Evolutionary conservation across 192 early-diverging fungal species (phyloP), one percentile per base, ranked within the genome.

Genomic region (Phlyctochytrium planicorne): DNA sequence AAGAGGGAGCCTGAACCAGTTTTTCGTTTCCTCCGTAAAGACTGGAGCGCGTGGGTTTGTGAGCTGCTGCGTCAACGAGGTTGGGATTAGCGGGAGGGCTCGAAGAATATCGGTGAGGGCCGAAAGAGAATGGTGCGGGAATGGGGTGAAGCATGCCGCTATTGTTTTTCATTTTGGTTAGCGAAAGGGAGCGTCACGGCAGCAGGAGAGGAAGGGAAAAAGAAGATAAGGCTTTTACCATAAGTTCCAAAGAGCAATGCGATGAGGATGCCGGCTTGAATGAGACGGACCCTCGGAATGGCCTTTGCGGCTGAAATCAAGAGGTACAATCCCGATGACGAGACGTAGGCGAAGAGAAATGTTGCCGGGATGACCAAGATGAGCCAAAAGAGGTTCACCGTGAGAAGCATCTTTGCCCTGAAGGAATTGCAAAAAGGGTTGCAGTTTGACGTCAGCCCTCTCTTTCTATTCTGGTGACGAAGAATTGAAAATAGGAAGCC

Each of bases 361-460:
- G 55, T 57, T 14, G 55, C 55, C 55, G 55, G 55, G 55, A 57
- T 57, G 55, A 27, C 55, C 10, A 57, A 29, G 55, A 57, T 57
- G 20, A 57, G 55, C 20, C 55, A 14, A 27, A 57, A 57, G 14
- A 57, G 27, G 55, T 57, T 57, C 14, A 57, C 27, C 55, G 55
- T 25, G 12, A 57, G 55, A 12, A 57, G 55, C 55, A 57, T 57
- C 55, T 29, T 57, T 47, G n/a, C n/a, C n/a, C n/a, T n/a, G n/a
- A n/a, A n/a, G n/a, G n/a, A n/a, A n/a, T n/a, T n/a, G n/a, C n/a
- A n/a, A n/a, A n/a, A n/a, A n/a, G n/a, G n/a, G n/a, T n/a, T n/a
- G n/a, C n/a, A n/a, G n/a, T n/a, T n/a, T n/a, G n/a, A n/a, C n/a
- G n/a, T n/a, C n/a, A n/a, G n/a, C n/a, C n/a, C n/a, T n/a, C n/a